Percentiles rank a stretch among this genome's conserved stretches.
Conservation (phyloP, 257 asterid genomes). For the Scutellaria barbata region DNA sequence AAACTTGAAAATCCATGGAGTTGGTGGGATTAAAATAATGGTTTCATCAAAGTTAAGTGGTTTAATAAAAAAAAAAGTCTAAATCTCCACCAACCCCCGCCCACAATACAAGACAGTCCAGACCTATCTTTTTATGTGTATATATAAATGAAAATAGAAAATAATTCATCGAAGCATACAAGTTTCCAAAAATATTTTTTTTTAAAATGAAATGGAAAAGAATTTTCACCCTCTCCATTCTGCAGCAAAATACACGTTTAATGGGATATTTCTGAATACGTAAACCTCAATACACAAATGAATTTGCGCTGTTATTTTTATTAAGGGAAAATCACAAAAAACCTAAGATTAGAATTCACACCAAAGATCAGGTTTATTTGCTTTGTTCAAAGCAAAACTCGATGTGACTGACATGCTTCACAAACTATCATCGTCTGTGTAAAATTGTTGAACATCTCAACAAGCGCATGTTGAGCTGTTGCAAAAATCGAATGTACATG, state of each 20-base stretch:
- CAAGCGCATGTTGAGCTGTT: slow-evolving; percentile 38
- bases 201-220: too few species aligned
- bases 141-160: too few species aligned
- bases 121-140: background rate
- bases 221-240: too few species aligned
- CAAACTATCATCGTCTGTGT: slow-evolving; percentile 27
- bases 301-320: too few species aligned
- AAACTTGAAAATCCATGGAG: background rate
- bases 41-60: background rate
- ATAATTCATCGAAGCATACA: too few species aligned
- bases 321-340: too few species aligned
- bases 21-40: slow-evolving; percentile 10
- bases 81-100: slow-evolving; percentile 11
- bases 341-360: too few species aligned
- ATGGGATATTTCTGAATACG: too few species aligned
- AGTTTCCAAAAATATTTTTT: too few species aligned
- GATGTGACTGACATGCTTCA: slow-evolving; percentile 32
- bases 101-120: too few species aligned
- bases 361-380: slow-evolving; percentile 31
- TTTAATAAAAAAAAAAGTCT: background rate
- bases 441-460: slow-evolving; percentile 33
- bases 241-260: too few species aligned
- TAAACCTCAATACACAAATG: too few species aligned
- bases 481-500: slow-evolving; percentile 44
- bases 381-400: slow-evolving; percentile 33